Evolutionary conservation across 352 stramenopile genomes (phyloP), one percentile per base, ranked within the genome.

Genomic region (Globisporangium rhizosaccharum): DNA sequence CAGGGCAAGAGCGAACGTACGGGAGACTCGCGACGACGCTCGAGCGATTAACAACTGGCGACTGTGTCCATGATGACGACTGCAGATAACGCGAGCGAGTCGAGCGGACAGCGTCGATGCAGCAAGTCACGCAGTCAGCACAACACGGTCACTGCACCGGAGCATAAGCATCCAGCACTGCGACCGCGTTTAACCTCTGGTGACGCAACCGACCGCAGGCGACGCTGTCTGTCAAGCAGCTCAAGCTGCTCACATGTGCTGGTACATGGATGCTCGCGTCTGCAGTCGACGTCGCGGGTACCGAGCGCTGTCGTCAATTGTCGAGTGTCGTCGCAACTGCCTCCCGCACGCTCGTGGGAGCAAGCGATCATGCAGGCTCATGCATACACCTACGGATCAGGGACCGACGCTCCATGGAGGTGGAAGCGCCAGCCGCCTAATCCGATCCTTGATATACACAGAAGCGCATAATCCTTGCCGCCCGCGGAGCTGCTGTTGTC

Each of bases 381-480:
- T 81, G 87, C 73, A 85, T 88, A 92, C 90, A 92, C 80, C 82
- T 92, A 92, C 82, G 82, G 82, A 92, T 81, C 65, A 80, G 67
- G 54, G 30, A 44, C 57, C 36, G 26, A 18, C 41, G 33, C 57
- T 48, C 44, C 36, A 57, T 30, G 12, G 45, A 37, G 44, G 20
- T 59, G 28, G n/a, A 44, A 36, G 48, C 47, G n/a, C 54, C 51
- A 33, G 65, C 47, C n/a, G 15, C 64, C 65, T 61, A 74, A 85
- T 92, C 82, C 82, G 82, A 92, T 92, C 82, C 82, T 92, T 77
- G 82, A 92, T 92, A 81, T 73, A 92, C 75, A 82, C 77, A 76
- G 72, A 67, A 56, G 51, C 72, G 70, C 73, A 61, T 63, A 67
- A 62, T 79, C 63, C 67, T 72, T 68, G 70, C 64, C 67, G 70